Conservation (phyloP, 2,329 filamentous ascomycete genomes). For the Fusarium dlaminii region DNA sequence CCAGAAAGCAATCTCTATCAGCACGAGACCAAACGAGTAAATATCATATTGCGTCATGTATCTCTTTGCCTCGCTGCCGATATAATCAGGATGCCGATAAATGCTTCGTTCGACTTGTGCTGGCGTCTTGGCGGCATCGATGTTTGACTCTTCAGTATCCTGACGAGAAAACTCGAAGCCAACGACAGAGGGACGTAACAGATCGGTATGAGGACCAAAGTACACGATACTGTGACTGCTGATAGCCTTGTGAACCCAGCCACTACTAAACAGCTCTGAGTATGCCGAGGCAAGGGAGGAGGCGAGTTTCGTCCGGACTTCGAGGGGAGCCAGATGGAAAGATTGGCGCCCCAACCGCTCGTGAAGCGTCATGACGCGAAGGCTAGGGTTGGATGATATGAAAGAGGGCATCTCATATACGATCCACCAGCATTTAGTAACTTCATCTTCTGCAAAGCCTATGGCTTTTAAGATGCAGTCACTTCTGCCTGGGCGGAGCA, state of each 20-base stretch:
- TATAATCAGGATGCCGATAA: background rate
- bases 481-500: background rate
- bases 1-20: background rate
- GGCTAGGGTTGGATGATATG: rapidly evolving
- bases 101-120: background rate
- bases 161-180: background rate
- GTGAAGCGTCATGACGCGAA: background rate
- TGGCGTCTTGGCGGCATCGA: background rate
- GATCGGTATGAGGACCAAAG: background rate
- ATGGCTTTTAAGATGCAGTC: background rate
- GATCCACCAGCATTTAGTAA: background rate
- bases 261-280: background rate
- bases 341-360: background rate
- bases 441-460: background rate
- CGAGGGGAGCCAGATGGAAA: background rate
- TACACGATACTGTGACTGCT: background rate
- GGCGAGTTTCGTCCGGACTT: background rate
- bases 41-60: background rate
- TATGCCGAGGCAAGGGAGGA: background rate
- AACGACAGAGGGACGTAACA: background rate
- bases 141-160: background rate
- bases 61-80: background rate
- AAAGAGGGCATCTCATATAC: background rate
- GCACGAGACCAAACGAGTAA: background rate
- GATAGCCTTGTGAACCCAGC: background rate